Evolutionary conservation across 768 basidiomycete species (phyloP), one percentile per base, ranked within the genome.

Genomic region (Sarcomyxa edulis): DNA sequence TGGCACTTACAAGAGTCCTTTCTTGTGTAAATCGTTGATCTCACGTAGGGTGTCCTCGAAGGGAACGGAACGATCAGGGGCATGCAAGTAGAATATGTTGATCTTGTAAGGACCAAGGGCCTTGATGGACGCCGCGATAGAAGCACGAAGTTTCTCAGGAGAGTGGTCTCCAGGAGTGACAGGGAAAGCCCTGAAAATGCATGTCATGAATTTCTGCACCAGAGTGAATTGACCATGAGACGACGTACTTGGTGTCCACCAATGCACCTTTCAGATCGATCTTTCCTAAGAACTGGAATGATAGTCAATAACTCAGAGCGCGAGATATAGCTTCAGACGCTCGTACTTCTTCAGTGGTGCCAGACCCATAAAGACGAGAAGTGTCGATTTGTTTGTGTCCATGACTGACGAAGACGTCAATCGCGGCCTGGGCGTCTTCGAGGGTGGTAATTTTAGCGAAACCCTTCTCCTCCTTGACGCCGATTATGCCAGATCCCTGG

Each of bases 11-110:
- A 71, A 71, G 27, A 53, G 51, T 1, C 72, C 72, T 27, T 69
- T 54, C 23, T 60, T 54, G 43, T 69, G 60, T 21, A 73, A 48
- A 31, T 61, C 57, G 34, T 72, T 56, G 5, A 69, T 43, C 30
- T 62, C 65, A 3, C 55, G 50, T 7, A 65, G 47, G 0, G 71
- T 73, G 14, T 71, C 68, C 45, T 65, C 66, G 42, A 65, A 71
- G 0, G 72, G 66, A 3, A 67, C 62, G 20, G 58, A 61, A 11
- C 68, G 55, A 47, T 74, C 71, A 1, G 72, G 72, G 6, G 64
- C 68, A 28, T 74, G 72, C 21, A 74, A 48, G 43, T 72, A 74
- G 29, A 69, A 50, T 14, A 71, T 68, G 4, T 70, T 63, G 14
- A 66, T 62, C 43, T 68, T 74, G 27, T 60, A 46, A 3, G 59